Base-by-base conservation (phyloP, 2,329 filamentous ascomycete species). In the Neonectria ditissima region DNA sequence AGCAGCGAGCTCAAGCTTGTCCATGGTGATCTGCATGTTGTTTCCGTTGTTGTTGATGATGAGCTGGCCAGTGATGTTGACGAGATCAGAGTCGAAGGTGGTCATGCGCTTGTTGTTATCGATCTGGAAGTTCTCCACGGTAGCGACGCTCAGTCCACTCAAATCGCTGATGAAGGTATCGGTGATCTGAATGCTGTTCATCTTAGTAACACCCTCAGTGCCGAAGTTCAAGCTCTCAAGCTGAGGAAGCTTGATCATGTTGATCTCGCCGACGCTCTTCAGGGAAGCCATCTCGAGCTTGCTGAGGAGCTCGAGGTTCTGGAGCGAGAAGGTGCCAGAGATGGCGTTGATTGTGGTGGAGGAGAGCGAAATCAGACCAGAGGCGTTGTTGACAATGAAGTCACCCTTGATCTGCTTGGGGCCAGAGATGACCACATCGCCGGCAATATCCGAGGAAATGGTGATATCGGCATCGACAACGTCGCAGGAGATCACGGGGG, bases 41-140 rank as follows among this genome's bases (percentile, higher is more conserved):
- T 87, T 82, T 76, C 91, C 91, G 85, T 99, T 99, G 84, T 91
- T 89, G 73, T 89, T 88, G 77, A 99, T 89, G 74, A 86, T 89
- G 56, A 97, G 83, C 50, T 84, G 79, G 60, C 87, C 84, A 69
- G 86, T 91, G 73, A 97, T 87, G 82, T 92, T 95, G 78, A 86
- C 86, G 63, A 98, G 86, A 77, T 91, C 87, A 80, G 94, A 92
- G 76, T 88, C 87, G 83, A 97, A 92, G 65, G 84, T 84, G 76
- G 87, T 88, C 73, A 99, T 86, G 77, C 91, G 90, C 66, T 83
- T 83, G 89, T 98, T 98, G 90, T 97, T 97, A 87, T 92, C 91
- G 81, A 99, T 91, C 79, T 92, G 84, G 78, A 99, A 87, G 70
- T 83, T 85, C 61, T 87, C 86, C 58, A 93, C 90, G n/a, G 86